These are phyloP conservation scores for Ustilago tritici DNA, from an alignment of 1,284 basidiomycete genomes.

Conservation along the genomic window DNA sequence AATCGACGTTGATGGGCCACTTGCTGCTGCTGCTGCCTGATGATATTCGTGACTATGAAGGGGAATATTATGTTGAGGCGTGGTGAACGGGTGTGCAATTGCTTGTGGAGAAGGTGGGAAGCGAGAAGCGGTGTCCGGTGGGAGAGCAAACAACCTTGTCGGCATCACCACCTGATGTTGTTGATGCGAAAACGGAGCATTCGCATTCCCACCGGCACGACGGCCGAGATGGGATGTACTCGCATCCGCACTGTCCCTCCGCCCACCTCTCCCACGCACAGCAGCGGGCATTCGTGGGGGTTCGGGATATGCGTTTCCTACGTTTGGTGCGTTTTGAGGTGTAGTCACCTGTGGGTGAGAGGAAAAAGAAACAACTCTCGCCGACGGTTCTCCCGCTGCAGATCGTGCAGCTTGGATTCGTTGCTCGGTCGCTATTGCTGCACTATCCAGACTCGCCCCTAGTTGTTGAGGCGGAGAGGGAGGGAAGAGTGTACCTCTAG, in stretches of 20 bases:
- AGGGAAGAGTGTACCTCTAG: not conserved
- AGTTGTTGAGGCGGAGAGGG: not conserved
- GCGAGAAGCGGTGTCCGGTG: too few relatives aligned
- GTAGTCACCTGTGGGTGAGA: not conserved
- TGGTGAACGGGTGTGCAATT: not conserved
- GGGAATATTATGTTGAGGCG: not conserved
- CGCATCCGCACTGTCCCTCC: not conserved
- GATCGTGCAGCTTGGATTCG: slow-evolving; percentile 7
- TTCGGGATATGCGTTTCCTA: not conserved
- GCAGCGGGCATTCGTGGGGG: not conserved
- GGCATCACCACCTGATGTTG: too few relatives aligned
- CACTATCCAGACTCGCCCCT: slow-evolving; percentile 22
- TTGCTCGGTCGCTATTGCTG: slow-evolving; percentile 22
- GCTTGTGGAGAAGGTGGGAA: not conserved
- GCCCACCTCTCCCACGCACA: not conserved
- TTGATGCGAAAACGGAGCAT: too few relatives aligned
- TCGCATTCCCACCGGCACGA: not conserved
- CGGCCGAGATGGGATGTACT: slow-evolving; percentile 7
- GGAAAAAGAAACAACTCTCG: not conserved
- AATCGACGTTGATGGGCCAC: not conserved
- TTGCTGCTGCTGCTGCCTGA: not conserved
- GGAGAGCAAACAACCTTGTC: too few relatives aligned
- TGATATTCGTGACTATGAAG: not conserved
- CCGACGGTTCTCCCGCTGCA: not conserved
- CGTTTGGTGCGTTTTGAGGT: not conserved